phyloP scores from a whole-genome alignment of 2,329 filamentous ascomycete genomes.

The Penicillium sp. region DNA sequence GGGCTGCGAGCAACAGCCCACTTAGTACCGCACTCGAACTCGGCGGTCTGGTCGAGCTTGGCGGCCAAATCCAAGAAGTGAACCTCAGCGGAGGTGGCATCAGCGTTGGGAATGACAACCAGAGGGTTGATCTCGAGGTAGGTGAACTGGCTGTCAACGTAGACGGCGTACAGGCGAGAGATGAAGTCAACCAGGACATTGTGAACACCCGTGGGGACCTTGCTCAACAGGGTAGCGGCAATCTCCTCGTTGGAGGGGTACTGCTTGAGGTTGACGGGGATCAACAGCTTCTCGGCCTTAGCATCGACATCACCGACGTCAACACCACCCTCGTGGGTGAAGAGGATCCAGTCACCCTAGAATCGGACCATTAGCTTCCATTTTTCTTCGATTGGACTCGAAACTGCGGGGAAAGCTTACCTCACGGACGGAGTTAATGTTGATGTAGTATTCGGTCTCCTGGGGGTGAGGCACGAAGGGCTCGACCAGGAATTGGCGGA shows the following conservation, averaged over 20 bases:
- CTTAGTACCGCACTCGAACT: conserved; percentile 98
- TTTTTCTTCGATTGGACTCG: not conserved
- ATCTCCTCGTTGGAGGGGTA: conserved; percentile 97
- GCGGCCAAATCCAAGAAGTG: conserved; percentile 98
- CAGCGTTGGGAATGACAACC: conserved; percentile 92
- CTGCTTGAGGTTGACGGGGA: conserved; percentile 90
- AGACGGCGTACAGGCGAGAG: conserved; percentile 95
- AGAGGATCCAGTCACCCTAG: conserved; percentile 98
- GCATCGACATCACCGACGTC: conserved; percentile 98
- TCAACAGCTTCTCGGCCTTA: conserved; percentile 97
- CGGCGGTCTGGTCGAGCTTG: conserved; percentile 98
- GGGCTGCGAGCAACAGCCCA: conserved; percentile 96
- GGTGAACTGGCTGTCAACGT: conserved; percentile 99
- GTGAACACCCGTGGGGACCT: conserved; percentile 93
- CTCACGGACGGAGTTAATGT: conserved; percentile 99
- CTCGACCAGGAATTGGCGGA: conserved; percentile 96
- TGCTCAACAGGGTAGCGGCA: conserved; percentile 77
- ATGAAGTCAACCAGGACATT: conserved; percentile 99
- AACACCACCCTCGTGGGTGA: conserved; percentile 99
- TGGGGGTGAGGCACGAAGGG: conserved; percentile 95
- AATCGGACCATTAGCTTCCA: conserved; percentile 29
- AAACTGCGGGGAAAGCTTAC: conserved; percentile 60
- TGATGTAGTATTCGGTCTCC: conserved; percentile 99
- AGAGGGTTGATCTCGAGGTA: conserved; percentile 99
- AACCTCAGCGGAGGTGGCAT: conserved; percentile 87